These are phyloP conservation scores for Pseudevernia furfuracea DNA, from an alignment of 495 filamentous ascomycete species.

Conservation along the genomic window DNA sequence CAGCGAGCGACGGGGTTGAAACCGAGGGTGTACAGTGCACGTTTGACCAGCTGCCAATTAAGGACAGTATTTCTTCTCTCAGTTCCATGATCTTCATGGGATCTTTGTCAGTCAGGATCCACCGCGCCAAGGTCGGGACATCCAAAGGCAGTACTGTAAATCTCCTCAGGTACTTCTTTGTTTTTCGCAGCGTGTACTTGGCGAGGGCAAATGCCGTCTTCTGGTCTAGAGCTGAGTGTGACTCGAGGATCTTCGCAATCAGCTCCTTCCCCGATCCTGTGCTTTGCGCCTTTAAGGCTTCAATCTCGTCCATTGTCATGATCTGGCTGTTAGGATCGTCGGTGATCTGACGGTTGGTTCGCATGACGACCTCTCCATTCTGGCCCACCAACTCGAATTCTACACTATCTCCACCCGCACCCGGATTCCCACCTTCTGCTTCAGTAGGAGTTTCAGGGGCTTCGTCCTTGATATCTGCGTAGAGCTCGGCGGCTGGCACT, in stretches of 20 bases:
- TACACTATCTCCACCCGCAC: slow-evolving; percentile 39
- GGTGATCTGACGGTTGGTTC: slow-evolving; percentile 68
- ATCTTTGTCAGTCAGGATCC: slow-evolving; percentile 69
- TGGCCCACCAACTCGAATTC: slow-evolving; percentile 46
- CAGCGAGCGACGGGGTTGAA: not conserved
- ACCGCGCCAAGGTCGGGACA: slow-evolving; percentile 62
- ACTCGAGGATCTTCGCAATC: slow-evolving; percentile 75
- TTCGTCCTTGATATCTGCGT: slow-evolving; percentile 64
- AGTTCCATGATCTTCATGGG: slow-evolving; percentile 76
- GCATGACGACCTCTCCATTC: slow-evolving; percentile 56
- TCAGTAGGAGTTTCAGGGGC: slow-evolving; percentile 40
- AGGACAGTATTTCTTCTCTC: slow-evolving; percentile 72
- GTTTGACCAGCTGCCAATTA: slow-evolving; percentile 61
- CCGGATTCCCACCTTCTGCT: slow-evolving; percentile 36
- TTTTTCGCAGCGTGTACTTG: slow-evolving; percentile 91
- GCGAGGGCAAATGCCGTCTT: slow-evolving; percentile 90
- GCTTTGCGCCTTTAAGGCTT: slow-evolving; percentile 74
- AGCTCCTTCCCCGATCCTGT: slow-evolving; percentile 76
- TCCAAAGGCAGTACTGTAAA: slow-evolving; percentile 82
- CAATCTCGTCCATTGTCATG: slow-evolving; percentile 79
- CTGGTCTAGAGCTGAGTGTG: slow-evolving; percentile 79
- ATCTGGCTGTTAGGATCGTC: slow-evolving; percentile 77
- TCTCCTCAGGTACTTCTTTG: slow-evolving; percentile 80
- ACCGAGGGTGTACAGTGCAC: slow-evolving; percentile 40
- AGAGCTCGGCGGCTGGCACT: slow-evolving; percentile 73